These are phyloP conservation scores for Karstenula rhodostoma DNA, from an alignment of 2,329 filamentous ascomycete genomes.

Conservation along the genomic window DNA sequence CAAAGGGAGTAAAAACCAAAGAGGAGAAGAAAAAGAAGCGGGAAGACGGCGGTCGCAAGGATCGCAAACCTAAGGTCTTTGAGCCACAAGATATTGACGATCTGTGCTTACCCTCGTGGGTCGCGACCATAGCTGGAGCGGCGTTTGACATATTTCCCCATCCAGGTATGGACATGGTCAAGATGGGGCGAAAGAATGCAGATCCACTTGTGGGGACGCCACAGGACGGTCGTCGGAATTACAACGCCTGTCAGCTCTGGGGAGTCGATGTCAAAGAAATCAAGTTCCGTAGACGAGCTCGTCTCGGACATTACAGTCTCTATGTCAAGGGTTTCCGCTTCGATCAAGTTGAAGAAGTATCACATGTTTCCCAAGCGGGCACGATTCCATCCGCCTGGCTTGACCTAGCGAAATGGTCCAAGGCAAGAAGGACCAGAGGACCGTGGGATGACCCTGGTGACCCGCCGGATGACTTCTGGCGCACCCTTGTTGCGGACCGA, in stretches of 20 bases:
- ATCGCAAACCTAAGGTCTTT: not conserved
- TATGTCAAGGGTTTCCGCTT: conserved; percentile 45
- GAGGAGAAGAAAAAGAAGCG: not conserved
- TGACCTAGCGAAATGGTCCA: conserved; percentile 14
- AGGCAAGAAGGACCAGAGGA: not conserved
- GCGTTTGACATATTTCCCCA: conserved; percentile 32
- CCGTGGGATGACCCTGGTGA: not conserved
- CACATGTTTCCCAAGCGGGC: conserved; percentile 20
- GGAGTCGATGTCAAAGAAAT: conserved; percentile 25
- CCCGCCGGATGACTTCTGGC: conserved; percentile 25
- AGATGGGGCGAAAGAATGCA: conserved; percentile 45
- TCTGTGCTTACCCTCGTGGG: conserved; percentile 48
- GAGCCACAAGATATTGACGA: conserved; percentile 2
- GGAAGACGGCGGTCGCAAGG: not conserved
- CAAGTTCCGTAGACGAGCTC: conserved; percentile 32
- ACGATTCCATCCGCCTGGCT: conserved; percentile 27
- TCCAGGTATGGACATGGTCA: conserved; percentile 26
- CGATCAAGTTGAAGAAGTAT: conserved; percentile 24
- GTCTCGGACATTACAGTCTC: conserved; percentile 37
- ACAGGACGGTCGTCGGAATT: conserved; percentile 33
- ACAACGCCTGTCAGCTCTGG: conserved; percentile 40
- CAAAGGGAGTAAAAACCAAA: not conserved
- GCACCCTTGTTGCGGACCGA: conserved; percentile 27
- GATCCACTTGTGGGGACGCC: conserved; percentile 48
- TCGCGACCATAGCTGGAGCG: conserved; percentile 30